These are phyloP conservation scores for Cryomyces minteri DNA, from an alignment of 495 filamentous ascomycete genomes.

Conservation along the genomic window DNA sequence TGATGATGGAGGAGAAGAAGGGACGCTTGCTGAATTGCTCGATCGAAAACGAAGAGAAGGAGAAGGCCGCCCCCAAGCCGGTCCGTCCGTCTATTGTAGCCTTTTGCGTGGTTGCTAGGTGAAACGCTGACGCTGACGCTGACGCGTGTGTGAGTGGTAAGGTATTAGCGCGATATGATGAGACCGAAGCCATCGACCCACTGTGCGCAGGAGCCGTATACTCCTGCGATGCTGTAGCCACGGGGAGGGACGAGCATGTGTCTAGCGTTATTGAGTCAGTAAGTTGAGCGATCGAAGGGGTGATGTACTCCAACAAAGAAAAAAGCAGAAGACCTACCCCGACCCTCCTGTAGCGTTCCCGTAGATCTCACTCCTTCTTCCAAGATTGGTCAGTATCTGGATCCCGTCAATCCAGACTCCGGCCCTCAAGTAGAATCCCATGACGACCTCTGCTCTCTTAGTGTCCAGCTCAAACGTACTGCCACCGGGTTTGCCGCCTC, in stretches of 20 bases:
- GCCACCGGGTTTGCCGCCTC: slow-evolving; percentile 54
- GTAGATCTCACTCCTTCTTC: slow-evolving; percentile 67
- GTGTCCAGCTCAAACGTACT: slow-evolving; percentile 71
- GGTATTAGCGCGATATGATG: slow-evolving; percentile 50
- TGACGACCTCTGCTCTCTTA: slow-evolving; percentile 65
- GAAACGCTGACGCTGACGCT: too few species aligned
- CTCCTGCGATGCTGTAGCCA: slow-evolving; percentile 74
- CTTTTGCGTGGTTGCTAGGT: too few species aligned
- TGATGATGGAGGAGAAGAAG: too few species aligned
- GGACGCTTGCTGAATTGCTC: too few species aligned
- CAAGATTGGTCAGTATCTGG: slow-evolving; percentile 76
- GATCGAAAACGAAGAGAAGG: too few species aligned
- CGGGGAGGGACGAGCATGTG: slow-evolving; percentile 79
- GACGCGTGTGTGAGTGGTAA: background rate
- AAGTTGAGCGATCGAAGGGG: too few species aligned
- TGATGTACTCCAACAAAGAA: background rate
- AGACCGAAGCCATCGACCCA: slow-evolving; percentile 86
- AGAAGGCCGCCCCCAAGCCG: too few species aligned
- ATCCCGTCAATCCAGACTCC: slow-evolving; percentile 80
- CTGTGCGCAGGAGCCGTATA: slow-evolving; percentile 61
- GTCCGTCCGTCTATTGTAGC: too few species aligned
- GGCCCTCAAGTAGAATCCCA: slow-evolving; percentile 71
- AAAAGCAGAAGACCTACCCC: slow-evolving; percentile 37
- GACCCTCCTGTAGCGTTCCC: slow-evolving; percentile 69
- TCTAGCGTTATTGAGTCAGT: slow-evolving; percentile 23